Conservation (phyloP, 176 grass and related monocot genomes). For the Ensete glaucum region DNA sequence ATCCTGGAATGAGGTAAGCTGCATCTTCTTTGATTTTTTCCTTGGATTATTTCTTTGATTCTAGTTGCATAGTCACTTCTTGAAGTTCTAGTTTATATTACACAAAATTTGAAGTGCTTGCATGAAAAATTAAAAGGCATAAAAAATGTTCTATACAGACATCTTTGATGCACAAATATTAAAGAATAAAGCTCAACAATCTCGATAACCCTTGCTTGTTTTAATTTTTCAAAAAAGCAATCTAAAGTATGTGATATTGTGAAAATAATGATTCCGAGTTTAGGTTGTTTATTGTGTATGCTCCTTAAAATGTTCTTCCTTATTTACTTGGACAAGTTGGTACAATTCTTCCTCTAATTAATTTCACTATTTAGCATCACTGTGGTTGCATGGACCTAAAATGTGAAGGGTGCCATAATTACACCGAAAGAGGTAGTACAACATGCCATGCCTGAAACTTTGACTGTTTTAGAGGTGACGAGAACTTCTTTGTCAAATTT, state of each 20-base stretch:
- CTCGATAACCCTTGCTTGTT: neutral
- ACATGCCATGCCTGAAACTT: neutral
- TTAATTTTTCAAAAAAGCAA: neutral
- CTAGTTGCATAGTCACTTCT: neutral
- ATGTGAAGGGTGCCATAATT: neutral
- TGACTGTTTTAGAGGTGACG: neutral
- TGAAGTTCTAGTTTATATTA: neutral
- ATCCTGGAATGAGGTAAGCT: slow-evolving; percentile 80
- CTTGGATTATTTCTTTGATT: neutral
- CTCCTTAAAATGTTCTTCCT: neutral
- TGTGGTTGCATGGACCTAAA: neutral
- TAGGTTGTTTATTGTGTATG: neutral
- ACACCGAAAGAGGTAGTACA: too few species aligned
- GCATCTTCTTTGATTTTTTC: slow-evolving; percentile 5
- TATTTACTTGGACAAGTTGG: neutral
- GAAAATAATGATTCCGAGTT: neutral
- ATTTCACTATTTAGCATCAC: neutral
- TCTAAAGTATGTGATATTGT: neutral
- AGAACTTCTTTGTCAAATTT: neutral
- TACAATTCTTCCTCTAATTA: neutral
- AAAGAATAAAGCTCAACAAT: neutral
- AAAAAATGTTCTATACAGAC: too few species aligned
- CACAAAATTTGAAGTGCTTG: neutral
- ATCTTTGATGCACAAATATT: neutral
- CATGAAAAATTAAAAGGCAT: neutral